Percentiles rank a stretch among this genome's conserved stretches.
Conservation (phyloP, 495 filamentous ascomycete species). For the Aspergillus carlsbadensis region DNA sequence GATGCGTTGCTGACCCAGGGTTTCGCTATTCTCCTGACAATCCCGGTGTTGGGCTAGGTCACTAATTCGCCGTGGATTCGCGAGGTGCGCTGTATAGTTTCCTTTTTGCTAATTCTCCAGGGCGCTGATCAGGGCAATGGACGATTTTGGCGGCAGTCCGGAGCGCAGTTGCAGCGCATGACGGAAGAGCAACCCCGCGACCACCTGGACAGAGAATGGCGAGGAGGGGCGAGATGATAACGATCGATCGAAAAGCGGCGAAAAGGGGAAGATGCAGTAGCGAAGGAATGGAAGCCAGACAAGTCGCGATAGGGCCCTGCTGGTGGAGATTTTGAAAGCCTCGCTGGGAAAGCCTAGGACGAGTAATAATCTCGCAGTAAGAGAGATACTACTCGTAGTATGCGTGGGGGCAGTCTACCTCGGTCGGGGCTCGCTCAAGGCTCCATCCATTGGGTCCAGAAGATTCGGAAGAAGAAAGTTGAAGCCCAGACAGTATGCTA, state of each 20-base stretch:
- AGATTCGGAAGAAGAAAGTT: not conserved
- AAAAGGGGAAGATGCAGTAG: slow-evolving; percentile 2
- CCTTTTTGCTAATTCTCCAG: slow-evolving; percentile 12
- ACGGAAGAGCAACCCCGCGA: slow-evolving; percentile 12
- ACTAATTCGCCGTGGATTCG: not conserved
- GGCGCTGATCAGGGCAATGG: slow-evolving; percentile 11
- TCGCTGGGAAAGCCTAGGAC: slow-evolving; percentile 8
- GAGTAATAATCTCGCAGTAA: slow-evolving; percentile 5
- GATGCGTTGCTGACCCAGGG: slow-evolving; percentile 14
- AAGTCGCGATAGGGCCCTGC: slow-evolving; percentile 16
- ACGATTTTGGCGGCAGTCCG: slow-evolving; percentile 19
- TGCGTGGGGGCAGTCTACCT: slow-evolving; percentile 10
- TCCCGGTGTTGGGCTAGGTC: not conserved
- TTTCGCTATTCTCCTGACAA: not conserved
- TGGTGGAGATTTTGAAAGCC: slow-evolving; percentile 20
- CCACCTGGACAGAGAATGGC: slow-evolving; percentile 7
- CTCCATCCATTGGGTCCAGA: not conserved
- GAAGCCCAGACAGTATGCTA: not conserved
- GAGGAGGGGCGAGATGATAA: not conserved
- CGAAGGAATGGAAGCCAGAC: slow-evolving; percentile 6
- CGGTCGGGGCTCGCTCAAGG: not conserved
- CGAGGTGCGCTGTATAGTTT: not conserved
- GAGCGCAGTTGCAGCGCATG: slow-evolving; percentile 24
- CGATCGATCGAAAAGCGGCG: not conserved
- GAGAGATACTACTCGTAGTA: no score